Evolutionary conservation across 306 rosid species (phyloP).

Genomic region (Ormosia emarginata): DNA sequence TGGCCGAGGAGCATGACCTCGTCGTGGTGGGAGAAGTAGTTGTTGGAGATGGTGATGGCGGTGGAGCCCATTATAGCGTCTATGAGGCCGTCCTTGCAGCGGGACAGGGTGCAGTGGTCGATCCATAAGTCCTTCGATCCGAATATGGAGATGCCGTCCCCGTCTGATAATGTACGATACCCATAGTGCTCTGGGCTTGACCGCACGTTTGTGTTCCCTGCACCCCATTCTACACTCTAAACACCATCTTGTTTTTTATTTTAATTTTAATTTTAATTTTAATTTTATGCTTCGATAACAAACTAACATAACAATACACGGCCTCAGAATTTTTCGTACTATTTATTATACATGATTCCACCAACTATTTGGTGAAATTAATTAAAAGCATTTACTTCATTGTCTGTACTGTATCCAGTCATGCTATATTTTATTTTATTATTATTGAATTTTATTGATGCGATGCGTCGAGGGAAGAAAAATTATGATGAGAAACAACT

Average conservation of each 20-base stretch:
- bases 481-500: no score
- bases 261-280: no score
- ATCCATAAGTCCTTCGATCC: constrained; percentile 91
- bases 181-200: constrained; percentile 92
- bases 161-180: constrained; percentile 75
- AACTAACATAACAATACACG: not conserved
- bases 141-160: constrained; percentile 83
- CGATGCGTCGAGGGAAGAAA: no score
- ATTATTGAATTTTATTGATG: no score
- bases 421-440: no score
- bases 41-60: constrained; percentile 80
- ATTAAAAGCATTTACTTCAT: no score
- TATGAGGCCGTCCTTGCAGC: constrained; percentile 80
- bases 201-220: constrained; percentile 74
- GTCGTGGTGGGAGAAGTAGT: constrained; percentile 79
- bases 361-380: no score
- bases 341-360: no score
- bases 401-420: no score
- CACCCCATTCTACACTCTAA: not conserved
- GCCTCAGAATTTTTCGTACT: not conserved
- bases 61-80: constrained; percentile 95
- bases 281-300: not conserved
- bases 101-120: constrained; percentile 84
- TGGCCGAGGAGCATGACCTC: constrained; percentile 92
- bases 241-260: not conserved